Percentiles rank a stretch among this genome's conserved stretches.
Evolutionary conservation across 2,329 filamentous ascomycete species (phyloP).

Genomic region (Elsinoe perseae): DNA sequence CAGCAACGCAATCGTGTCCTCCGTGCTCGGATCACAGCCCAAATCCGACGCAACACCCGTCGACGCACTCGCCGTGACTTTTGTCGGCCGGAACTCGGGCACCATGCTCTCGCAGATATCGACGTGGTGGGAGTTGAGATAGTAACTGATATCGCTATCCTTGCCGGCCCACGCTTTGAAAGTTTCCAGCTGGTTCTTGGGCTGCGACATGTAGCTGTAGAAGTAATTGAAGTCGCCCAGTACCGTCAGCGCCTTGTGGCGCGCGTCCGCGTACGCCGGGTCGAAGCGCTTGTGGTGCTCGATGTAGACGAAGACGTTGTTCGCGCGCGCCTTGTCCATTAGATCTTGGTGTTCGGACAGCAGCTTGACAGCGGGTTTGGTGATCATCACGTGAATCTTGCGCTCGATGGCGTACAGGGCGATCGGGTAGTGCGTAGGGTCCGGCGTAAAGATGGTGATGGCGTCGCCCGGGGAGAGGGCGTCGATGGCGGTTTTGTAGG

Average conservation of each 20-base stretch:
- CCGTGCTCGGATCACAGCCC: constrained; percentile 72
- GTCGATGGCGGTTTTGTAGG: constrained; percentile 86
- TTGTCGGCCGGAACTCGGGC: constrained; percentile 66
- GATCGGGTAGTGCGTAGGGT: constrained; percentile 87
- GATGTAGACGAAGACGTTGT: constrained; percentile 81
- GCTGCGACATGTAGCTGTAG: constrained; percentile 93
- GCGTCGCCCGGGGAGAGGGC: constrained; percentile 72
- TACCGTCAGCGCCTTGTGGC: constrained; percentile 58
- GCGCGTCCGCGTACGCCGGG: constrained; percentile 83
- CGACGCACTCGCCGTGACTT: constrained; percentile 69
- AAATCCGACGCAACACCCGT: constrained; percentile 70
- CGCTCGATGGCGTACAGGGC: constrained; percentile 86
- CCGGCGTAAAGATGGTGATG: constrained; percentile 93
- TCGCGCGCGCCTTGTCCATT: constrained; percentile 60
- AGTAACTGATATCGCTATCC: constrained; percentile 91
- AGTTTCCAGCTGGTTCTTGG: constrained; percentile 83
- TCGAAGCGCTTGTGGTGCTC: constrained; percentile 98
- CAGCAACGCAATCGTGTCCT: constrained; percentile 87
- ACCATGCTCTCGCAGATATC: constrained; percentile 93
- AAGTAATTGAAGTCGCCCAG: constrained; percentile 98
- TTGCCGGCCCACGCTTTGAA: constrained; percentile 92
- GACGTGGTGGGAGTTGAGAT: constrained; percentile 90
- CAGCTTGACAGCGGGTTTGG: constrained; percentile 84
- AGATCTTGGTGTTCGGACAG: constrained; percentile 72
- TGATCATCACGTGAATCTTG: constrained; percentile 83